These are phyloP conservation scores for Selenicereus undatus DNA, from an alignment of 148 eudicot genomes.

Conservation along the genomic window DNA sequence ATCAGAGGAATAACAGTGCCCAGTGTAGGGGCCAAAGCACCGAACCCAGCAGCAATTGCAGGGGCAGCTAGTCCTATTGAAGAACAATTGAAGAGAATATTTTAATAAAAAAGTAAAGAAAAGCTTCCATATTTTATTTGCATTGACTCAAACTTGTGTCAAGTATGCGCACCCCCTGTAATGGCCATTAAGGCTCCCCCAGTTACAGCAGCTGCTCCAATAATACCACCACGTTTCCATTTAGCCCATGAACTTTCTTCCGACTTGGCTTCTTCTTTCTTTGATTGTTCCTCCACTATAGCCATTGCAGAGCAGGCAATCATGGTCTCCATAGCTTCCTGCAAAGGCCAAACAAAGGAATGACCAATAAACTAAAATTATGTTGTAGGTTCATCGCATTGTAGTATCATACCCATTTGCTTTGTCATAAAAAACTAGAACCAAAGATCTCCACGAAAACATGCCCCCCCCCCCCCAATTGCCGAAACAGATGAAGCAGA, in stretches of 20 bases:
- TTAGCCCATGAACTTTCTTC: conserved; percentile 70
- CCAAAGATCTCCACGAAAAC: conserved; percentile 1
- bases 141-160: neutral
- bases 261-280: conserved; percentile 44
- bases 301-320: conserved; percentile 98
- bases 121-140: neutral
- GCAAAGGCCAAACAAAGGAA: conserved; percentile 17
- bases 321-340: conserved; percentile 93
- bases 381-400: neutral
- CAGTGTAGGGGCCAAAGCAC: conserved; percentile 95
- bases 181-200: conserved; percentile 96
- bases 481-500: neutral
- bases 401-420: neutral
- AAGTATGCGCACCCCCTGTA: conserved; percentile 67
- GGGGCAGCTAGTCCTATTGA: conserved; percentile 97
- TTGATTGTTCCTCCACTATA: conserved; percentile 53
- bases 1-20: conserved; percentile 84
- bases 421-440: neutral
- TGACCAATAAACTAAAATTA: neutral
- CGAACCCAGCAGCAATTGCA: conserved; percentile 97
- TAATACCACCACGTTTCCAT: conserved; percentile 96
- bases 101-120: neutral
- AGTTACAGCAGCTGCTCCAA: conserved; percentile 95
- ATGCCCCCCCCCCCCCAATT: neutral
- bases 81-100: conserved; percentile 13